phyloP scores from a whole-genome alignment of 352 stramenopile genomes.

The Globisporangium iwayamae region DNA sequence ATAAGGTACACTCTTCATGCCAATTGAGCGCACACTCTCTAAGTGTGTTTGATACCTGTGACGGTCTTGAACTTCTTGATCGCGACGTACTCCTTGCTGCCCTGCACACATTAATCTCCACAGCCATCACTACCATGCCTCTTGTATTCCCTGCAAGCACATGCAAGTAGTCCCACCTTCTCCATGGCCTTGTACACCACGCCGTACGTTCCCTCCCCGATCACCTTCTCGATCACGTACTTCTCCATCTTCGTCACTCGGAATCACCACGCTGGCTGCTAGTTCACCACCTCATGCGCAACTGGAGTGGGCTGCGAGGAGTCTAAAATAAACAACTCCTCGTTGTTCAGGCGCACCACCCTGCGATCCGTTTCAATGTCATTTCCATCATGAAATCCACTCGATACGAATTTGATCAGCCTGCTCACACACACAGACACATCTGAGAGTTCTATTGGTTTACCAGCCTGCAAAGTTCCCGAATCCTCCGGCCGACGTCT shows the following conservation, averaged over 20 bases:
- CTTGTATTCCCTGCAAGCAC: not conserved
- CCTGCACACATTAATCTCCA: conserved; percentile 21
- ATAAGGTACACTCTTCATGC: not conserved
- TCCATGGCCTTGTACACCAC: conserved; percentile 78
- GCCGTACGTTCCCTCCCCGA: conserved; percentile 81
- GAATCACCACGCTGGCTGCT: not conserved
- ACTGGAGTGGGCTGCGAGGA: not conserved
- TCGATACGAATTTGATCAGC: not conserved
- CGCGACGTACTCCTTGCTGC: conserved; percentile 57
- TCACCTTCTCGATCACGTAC: conserved; percentile 76
- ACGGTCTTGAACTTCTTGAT: conserved; percentile 85
- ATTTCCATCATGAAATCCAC: not conserved
- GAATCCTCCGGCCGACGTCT: conserved; percentile 38
- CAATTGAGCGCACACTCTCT: not conserved
- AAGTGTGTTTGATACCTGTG: conserved; percentile 24
- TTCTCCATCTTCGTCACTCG: conserved; percentile 51
- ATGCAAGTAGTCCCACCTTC: conserved; percentile 36
- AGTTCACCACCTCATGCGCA: not conserved
- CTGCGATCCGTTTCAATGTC: conserved; percentile 12
- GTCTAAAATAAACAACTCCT: conserved; percentile 6
- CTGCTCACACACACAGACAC: not conserved
- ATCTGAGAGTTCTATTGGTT: conserved; percentile 4
- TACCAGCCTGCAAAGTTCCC: conserved; percentile 81
- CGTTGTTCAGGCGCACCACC: not conserved
- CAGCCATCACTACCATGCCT: not conserved